Evolutionary conservation across 2,329 filamentous ascomycete species (phyloP), one percentile per base, ranked within the genome.

Genomic region (Calonectria henricotiae): DNA sequence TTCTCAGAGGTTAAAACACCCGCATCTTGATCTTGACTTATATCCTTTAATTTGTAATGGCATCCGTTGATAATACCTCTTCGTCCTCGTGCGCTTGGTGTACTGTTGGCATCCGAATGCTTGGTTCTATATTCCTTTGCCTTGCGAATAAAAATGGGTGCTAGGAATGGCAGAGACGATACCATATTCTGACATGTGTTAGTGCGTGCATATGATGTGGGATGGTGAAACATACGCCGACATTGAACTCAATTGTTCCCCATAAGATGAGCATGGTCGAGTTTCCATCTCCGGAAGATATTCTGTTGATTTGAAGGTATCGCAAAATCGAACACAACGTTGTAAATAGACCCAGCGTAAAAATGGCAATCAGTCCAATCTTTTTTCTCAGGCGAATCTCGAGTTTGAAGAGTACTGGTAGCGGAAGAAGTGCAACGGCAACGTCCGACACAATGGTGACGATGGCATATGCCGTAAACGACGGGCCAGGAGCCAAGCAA

Each of bases 211-310:
- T 23, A 25, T 39, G 15, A 23, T 11, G 1, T 12, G 9, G 13
- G 17, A 3, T 20, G 17, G 4, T 13, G 43, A 23, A 30, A 75
- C 86, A 76, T 82, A 89, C 87, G 12, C 88, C 87, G 35, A 89
- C 84, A 71, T 89, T 89, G 77, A 89, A 87, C 75, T 89, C 88
- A 66, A 89, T 86, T 2, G 85, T 86, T 5, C 88, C 88, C 87
- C 87, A 89, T 0, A 89, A 79, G 0, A 89, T 82, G 12, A 89
- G 80, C 84, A 88, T 86, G 5, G 88, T 89, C 0, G 87, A 88
- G 73, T 89, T 87, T 9, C 87, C 86, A 43, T 88, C 86, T 2
- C 85, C 86, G 13, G 80, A 79, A 17, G 86, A 84, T 44, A 89
- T 87, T 0, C 83, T 80, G 70, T 85, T 78, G 69, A 89, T 89